Base-by-base conservation (phyloP, 306 rosid species). In the Prunus mira region DNA sequence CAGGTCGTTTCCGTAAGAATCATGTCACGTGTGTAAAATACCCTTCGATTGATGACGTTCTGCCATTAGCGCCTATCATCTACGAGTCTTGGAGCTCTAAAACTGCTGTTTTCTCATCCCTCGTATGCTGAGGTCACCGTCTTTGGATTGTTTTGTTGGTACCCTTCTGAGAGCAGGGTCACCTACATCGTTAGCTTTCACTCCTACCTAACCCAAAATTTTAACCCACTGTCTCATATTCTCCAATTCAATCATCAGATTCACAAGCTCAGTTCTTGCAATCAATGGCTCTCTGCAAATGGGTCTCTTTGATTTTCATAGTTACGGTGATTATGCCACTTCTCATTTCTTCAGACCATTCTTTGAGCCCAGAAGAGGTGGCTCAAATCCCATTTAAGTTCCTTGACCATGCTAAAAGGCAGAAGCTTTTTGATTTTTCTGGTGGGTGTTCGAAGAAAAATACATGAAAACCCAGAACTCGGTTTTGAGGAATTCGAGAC, bases 381-480 rank as follows among this genome's bases (percentile, higher is more conserved):
- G 72, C 80, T 10, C 78, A 68, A 71, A 78, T 84, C 71, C 85
- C 92, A 10, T 27, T 66, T 24, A 68, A 77, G 52, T 86, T 89
- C 46, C 76, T 93, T 2, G 65, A 89, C 56, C 73, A 75, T 45
- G 93, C 96, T 1, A 83, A 82, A 78, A 79, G 55, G 9, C 72
- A 82, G 54, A 82, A 76, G 70, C 61, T 93, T 78, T 85, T 84
- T 73, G 87, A 88, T 74, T 90, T 91, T 91, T 89, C 86, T 91
- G 89, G 86, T 88, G 30, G 69, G 47, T 47, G 72, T 93, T 60
- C 82, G 98, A 67, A n/a, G n/a, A n/a, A n/a, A n/a, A n/a, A n/a
- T n/a, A n/a, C n/a, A n/a, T n/a, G n/a, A n/a, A n/a, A n/a, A n/a
- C n/a, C n/a, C n/a, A n/a, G n/a, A n/a, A n/a, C n/a, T n/a, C n/a